Evolutionary conservation across 2,329 filamentous ascomycete species (phyloP).

Genomic region (Thielaviopsis cerberus): DNA sequence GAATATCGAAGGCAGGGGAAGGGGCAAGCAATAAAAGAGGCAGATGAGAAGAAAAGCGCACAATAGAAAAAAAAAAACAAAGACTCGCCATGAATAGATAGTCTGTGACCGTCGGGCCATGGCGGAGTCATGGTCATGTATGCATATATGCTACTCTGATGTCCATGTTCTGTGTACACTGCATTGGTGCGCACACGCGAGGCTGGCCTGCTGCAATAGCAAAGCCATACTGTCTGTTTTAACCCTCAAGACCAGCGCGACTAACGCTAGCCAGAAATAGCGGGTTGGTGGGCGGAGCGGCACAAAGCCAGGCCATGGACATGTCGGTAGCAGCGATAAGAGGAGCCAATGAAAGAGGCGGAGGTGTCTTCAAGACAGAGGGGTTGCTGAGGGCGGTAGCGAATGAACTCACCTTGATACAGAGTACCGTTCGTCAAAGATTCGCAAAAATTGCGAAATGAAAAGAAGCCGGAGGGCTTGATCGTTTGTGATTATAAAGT

Average conservation of each 20-base stretch:
- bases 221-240: background rate
- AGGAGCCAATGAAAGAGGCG: background rate
- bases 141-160: background rate
- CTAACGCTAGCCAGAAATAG: background rate
- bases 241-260: background rate
- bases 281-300: background rate
- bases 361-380: too few species aligned
- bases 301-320: background rate
- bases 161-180: background rate
- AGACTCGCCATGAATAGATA: background rate
- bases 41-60: background rate
- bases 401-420: background rate
- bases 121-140: background rate
- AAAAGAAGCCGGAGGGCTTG: background rate
- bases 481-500: background rate
- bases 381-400: background rate
- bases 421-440: background rate
- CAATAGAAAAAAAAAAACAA: background rate
- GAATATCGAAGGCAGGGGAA: background rate
- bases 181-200: background rate
- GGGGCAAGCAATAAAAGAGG: background rate
- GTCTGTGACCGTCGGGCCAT: background rate
- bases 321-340: background rate
- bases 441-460: background rate
- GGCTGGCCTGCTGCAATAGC: background rate